A percentile compares a stretch with the other conserved stretches of the same genome.
These are phyloP conservation scores for Coemansia sp. DNA, from an alignment of 192 early-diverging fungal genomes.

Conservation along the genomic window DNA sequence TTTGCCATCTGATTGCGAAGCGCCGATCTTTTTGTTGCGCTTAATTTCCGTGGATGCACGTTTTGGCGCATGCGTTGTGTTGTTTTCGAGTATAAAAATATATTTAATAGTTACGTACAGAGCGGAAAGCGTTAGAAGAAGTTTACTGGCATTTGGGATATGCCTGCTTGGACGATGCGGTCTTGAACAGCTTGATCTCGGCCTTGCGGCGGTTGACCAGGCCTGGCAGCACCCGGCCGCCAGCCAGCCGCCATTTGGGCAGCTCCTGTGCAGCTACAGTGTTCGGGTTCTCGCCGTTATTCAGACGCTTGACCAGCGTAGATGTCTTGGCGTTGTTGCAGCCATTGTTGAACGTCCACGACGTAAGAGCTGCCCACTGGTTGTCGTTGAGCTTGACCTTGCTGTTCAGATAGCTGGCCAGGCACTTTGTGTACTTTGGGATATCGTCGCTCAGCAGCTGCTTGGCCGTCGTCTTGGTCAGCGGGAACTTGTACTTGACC, in stretches of 20 bases:
- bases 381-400: no score
- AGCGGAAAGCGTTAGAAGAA: no score
- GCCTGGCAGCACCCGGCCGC: slow-evolving; percentile 20
- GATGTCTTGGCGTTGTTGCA: slow-evolving; percentile 28
- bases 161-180: slow-evolving; percentile 9
- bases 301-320: slow-evolving; percentile 30
- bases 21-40: no score
- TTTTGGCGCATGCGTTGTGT: no score
- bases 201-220: slow-evolving; percentile 23
- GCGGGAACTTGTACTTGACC: slow-evolving; percentile 23
- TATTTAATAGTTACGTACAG: no score
- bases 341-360: no score
- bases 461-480: slow-evolving; percentile 33
- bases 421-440: slow-evolving; percentile 13
- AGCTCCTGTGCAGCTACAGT: slow-evolving; percentile 33
- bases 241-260: slow-evolving; percentile 35
- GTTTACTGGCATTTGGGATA: slow-evolving; percentile 11
- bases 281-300: slow-evolving; percentile 22
- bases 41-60: no score
- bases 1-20: no score
- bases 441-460: slow-evolving; percentile 35
- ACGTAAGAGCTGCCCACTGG: no score
- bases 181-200: slow-evolving; percentile 31
- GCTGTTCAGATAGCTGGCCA: no score
- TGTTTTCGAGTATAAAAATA: no score